Base-by-base conservation (phyloP, 805 yeast species). In the Yarrowia sp. region DNA sequence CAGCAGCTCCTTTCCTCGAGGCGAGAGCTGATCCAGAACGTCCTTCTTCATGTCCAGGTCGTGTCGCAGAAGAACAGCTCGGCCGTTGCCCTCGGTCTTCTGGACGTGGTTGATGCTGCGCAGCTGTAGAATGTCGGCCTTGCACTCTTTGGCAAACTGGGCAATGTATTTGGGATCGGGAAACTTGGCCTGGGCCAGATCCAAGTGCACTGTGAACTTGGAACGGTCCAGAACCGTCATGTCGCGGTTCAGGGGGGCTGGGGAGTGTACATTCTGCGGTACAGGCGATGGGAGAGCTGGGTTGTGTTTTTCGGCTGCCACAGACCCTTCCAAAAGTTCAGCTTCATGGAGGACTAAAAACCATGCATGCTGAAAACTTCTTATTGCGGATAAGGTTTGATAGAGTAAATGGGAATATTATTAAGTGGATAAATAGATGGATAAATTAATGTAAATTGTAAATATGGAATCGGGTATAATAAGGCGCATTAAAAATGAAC, bases 91-190 rank as follows among this genome's bases (percentile, higher is more conserved):
- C 10, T 62, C 68, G 29, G 76, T 63, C 35, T 74, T 76, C n/a
- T 86, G 84, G 5, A 92, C 84, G 64, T 86, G 88, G 19, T 90
- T 84, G 6, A 89, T 76, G 6, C 88, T 81, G 14, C 89, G 88
- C n/a, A 88, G 68, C 65, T 82, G 81, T 27, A 93, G 74, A n/a
- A 90, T 76, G 66, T 87, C 94, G 9, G 73, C 69, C 58, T 80
- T 79, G 70, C 82, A 80, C 3, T 72, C 67, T 68, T 84, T 86
- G n/a, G 85, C 81, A 70, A 91, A 86, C 2, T 68, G 68, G 5
- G 89, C 84, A 29, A 90, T 77, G 63, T 64, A 63, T 64, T 81
- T 75, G 0, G 93, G 89, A 61, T 91, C 84, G 4, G 86, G 84
- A 68, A 93, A 83, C 56, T 77, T 74, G 0, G 92, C 90, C 25